Evolutionary conservation across 2,329 filamentous ascomycete species (phyloP), one percentile per base, ranked within the genome.

Genomic region (Aureobasidium vineae): DNA sequence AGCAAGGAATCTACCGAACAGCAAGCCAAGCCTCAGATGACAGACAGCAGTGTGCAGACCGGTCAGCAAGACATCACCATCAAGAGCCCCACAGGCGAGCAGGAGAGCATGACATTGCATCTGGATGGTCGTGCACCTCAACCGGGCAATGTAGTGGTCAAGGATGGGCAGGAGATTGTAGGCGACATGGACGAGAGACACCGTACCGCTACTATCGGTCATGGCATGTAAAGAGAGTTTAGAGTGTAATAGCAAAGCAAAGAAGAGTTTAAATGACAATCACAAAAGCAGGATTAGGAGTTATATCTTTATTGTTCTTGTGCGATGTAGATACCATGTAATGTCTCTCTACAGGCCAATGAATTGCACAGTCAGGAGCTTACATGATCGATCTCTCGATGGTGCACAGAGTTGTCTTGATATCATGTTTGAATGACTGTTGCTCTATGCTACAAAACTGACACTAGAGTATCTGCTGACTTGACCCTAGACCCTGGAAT

Each of bases 61-160:
- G 73, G 72, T 4, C 66, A 72, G 54, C 66, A 68, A 43, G 70
- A 73, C 41, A 69, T 74, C 19, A 68, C 65, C 31, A 70, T 74
- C 33, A 68, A 63, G 45, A 69, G 67, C 47, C 69, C 69, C 4
- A 69, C 66, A 8, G 73, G 71, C 7, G 70, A 72, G 26, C 63
- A 70, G 31, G 71, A 74, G 52, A 73, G 70, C 33, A 63, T 73
- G 54, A 76, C 73, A 43, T 68, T 72, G 26, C 73, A 69, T 66
- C 67, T 74, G 1, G 75, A 72, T 26, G 75, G 70, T 11, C 70
- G 69, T 28, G 75, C 73, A 10, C 68, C 66, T 3, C 70, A 75
- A 33, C 72, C 75, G 54, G 75, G 76, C 6, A 73, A 72, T 60
- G 74, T 76, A 16, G 71, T 76, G 6, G 71, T 76, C 23, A 71